A percentile compares a stretch with the other conserved stretches of the same genome.
phyloP scores from a whole-genome alignment of 441 rosid genomes.

The Adansonia rubrostipa region DNA sequence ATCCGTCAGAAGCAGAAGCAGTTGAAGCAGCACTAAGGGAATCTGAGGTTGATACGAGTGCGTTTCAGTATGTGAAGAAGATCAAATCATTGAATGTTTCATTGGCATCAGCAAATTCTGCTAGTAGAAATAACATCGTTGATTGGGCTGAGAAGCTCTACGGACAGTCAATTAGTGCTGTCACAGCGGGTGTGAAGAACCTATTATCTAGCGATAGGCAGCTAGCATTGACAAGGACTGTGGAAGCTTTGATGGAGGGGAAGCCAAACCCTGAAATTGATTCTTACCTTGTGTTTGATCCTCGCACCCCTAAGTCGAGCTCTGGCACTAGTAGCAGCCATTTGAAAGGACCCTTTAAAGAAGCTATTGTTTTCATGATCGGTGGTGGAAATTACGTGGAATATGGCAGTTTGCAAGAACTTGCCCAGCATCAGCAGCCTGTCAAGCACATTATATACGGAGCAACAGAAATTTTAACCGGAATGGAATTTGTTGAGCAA shows the following conservation, averaged over 20 bases:
- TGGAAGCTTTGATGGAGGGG: conserved; percentile 94
- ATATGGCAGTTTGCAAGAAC: conserved; percentile 90
- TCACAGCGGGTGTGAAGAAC: conserved; percentile 94
- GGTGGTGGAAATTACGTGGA: conserved; percentile 98
- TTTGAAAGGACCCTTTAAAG: conserved; percentile 85
- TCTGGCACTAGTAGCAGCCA: conserved; percentile 61
- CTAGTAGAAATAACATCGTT: conserved; percentile 90
- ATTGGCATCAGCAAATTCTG: conserved; percentile 82
- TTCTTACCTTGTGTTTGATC: conserved; percentile 77
- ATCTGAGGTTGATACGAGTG: conserved; percentile 82
- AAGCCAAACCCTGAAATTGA: conserved; percentile 87
- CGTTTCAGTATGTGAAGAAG: conserved; percentile 95
- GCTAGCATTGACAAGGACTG: conserved; percentile 78
- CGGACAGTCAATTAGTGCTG: conserved; percentile 91
- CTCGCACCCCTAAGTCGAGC: conserved; percentile 94
- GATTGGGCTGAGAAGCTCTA: conserved; percentile 99
- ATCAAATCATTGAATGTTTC: conserved; percentile 88
- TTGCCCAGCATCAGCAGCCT: conserved; percentile 74
- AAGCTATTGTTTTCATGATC: conserved; percentile 94
- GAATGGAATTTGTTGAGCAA: conserved; percentile 88
- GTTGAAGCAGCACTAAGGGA: conserved; percentile 86
- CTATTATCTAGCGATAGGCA: conserved; percentile 83
- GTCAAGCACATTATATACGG: conserved; percentile 84
- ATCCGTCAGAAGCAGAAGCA: conserved; percentile 76
- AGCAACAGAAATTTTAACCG: conserved; percentile 89